Evolutionary conservation across 2,329 filamentous ascomycete genomes (phyloP), one percentile per base, ranked within the genome.

Genomic region (Fusarium bactridioides): DNA sequence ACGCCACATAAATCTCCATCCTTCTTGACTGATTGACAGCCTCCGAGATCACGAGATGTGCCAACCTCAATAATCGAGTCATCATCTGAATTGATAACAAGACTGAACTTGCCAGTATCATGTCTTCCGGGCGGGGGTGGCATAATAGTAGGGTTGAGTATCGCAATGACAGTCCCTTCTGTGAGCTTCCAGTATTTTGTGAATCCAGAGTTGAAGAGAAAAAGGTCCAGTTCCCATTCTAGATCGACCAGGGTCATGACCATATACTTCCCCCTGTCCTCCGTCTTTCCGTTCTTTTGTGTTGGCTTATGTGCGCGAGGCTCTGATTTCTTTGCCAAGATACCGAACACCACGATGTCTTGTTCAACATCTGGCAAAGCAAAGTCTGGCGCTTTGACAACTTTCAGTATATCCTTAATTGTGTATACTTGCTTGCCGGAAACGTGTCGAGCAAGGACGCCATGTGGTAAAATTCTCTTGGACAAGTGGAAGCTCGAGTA

Each of bases 41-140:
- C 97, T 3, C 93, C 94, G 5, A 99, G 84, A 81, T 99, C 95
- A 53, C 94, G 88, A 16, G 95, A 90, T 27, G 86, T 89, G 43
- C 97, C 96, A 58, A 99, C 89, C 80, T 99, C 97, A 19, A 99
- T 88, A 40, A 99, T 90, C 0, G 92, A 95, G 78, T 99, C 96
- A 38, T 92, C 93, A 40, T 93, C 94, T 51, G 93, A 95, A 67
- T 92, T 93, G 71, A 99, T 88, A 19, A 94, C 93, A 9, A 99
- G 86, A 55, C 91, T 94, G 82, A 98, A 99, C 37, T 90, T 90
- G 31, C 94, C 94, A 0, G 93, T 95, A 70, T 95, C 93, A 21
- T 90, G 86, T 67, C 90, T 91, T 25, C 91, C 89, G 3, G 90
- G 90, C 1, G 93, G 92, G 0, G 95, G 95, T 7, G 95, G 94